These are phyloP conservation scores for Candida gigantensis DNA, from an alignment of 1,139 yeast genomes.

Conservation along the genomic window DNA sequence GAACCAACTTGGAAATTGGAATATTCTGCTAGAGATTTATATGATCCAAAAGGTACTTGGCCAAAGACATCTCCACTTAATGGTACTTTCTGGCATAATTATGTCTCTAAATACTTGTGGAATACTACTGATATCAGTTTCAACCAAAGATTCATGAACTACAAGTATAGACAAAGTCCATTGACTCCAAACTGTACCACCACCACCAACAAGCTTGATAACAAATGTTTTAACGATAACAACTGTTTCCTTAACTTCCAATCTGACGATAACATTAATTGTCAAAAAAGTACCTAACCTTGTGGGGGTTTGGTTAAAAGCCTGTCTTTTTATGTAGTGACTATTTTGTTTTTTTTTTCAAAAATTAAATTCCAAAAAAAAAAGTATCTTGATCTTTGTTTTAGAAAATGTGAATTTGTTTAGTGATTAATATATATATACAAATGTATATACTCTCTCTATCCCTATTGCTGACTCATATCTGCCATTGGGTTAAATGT, in stretches of 20 bases:
- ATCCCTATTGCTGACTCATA: neutral
- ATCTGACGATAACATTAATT: conserved; percentile 11
- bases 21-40: conserved; percentile 54
- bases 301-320: neutral
- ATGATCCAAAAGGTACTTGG: conserved; percentile 49
- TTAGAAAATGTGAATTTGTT: neutral
- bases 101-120: conserved; percentile 33
- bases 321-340: neutral
- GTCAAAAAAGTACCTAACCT: conserved; percentile 7
- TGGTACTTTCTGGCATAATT: conserved; percentile 59
- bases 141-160: conserved; percentile 49
- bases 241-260: conserved; percentile 31
- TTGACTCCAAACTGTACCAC: conserved; percentile 44
- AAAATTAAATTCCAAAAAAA: no score
- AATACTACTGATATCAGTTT: conserved; percentile 35
- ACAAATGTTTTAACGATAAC: conserved; percentile 25
- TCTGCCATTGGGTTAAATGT: conserved; percentile 19
- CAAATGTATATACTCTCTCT: neutral
- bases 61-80: conserved; percentile 52
- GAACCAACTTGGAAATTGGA: conserved; percentile 60
- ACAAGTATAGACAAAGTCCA: conserved; percentile 55
- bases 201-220: conserved; percentile 17
- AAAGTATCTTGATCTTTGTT: no score
- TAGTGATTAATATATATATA: neutral
- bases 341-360: no score